Percentiles rank a stretch among this genome's conserved stretches.
phyloP scores from a whole-genome alignment of 1,284 basidiomycete genomes.

The Rugosomyces carneus region DNA sequence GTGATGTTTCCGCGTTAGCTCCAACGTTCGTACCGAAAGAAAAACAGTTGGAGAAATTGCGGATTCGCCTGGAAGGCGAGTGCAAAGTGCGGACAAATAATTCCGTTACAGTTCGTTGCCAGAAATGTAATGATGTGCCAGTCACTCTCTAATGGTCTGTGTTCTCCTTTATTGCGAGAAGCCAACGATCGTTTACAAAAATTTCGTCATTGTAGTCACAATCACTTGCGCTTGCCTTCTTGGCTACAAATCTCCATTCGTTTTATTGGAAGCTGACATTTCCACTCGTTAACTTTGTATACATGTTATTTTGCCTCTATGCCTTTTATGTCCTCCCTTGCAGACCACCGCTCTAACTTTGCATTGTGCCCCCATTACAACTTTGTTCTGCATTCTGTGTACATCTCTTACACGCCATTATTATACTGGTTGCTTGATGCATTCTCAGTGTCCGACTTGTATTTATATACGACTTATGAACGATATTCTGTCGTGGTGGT shows the following conservation, averaged over 20 bases:
- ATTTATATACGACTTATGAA: constrained; percentile 15
- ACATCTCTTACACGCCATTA: constrained; percentile 18
- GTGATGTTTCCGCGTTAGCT: constrained; percentile 3
- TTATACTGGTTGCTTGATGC: constrained; percentile 26
- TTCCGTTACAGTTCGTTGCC: constrained; percentile 32
- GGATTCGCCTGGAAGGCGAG: constrained; percentile 42
- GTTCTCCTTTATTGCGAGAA: not conserved
- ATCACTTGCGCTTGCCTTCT: not conserved
- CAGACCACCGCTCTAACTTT: constrained; percentile 4
- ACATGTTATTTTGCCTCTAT: constrained; percentile 15
- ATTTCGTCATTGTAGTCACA: not conserved
- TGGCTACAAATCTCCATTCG: no score
- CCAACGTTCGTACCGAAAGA: constrained; percentile 51
- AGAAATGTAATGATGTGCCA: constrained; percentile 33
- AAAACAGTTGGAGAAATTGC: constrained; percentile 57
- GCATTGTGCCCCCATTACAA: constrained; percentile 6
- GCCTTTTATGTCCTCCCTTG: constrained; percentile 14
- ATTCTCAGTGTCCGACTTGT: constrained; percentile 18
- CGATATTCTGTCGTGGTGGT: not conserved
- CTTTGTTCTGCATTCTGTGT: constrained; percentile 12
- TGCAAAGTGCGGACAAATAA: constrained; percentile 24
- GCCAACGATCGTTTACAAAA: no score
- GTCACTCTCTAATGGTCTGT: constrained; percentile 38
- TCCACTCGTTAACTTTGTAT: not conserved
- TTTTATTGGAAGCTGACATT: constrained; percentile 16